Evolutionary conservation across 1,284 basidiomycete genomes (phyloP), one percentile per base, ranked within the genome.

Genomic region (Ustilago loliicola): DNA sequence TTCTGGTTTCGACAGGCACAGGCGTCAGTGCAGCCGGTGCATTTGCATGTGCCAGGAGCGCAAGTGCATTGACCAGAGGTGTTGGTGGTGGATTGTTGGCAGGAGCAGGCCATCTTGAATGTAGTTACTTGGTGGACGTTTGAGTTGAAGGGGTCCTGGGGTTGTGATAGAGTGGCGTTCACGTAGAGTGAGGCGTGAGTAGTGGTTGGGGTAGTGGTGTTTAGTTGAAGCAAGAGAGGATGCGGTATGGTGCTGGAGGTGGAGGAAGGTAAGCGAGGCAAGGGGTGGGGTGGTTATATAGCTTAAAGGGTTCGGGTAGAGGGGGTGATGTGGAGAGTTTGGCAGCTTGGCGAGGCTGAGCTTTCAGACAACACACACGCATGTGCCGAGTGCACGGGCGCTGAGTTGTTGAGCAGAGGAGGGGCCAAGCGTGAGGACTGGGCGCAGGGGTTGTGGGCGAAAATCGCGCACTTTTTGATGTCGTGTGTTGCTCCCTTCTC

Each of bases 91-190:
- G 57, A 21, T 21, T 54, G 29, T 29, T 55, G 47, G 53, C 71
- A 78, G 53, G 54, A 59, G 76, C 76, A 78, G 21, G 72, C 70
- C 76, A 78, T 78, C 7, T 53, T 72, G 29, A 21, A 2, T 3
- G 7, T 25, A 19, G 11, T n/a, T 52, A 38, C n/a, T 21, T 47
- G n/a, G n/a, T 47, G 25, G 27, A 25, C 27, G 38, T 52, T 25
- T 36, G 50, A 30, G 21, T 32, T 36, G 47, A 25, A n/a, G n/a
- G n/a, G n/a, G n/a, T n/a, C n/a, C n/a, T 2, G 38, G 17, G 17
- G 15, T 30, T 52, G 45, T 34, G 32, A 34, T 34, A 29, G 52
- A 50, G 61, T n/a, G 32, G 42, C 21, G 42, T 45, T n/a, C n/a
- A n/a, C n/a, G n/a, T 36, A 36, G 5, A 36, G 34, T n/a, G n/a